These are phyloP conservation scores for Avicennia marina DNA, from an alignment of 257 asterid genomes.

Conservation along the genomic window DNA sequence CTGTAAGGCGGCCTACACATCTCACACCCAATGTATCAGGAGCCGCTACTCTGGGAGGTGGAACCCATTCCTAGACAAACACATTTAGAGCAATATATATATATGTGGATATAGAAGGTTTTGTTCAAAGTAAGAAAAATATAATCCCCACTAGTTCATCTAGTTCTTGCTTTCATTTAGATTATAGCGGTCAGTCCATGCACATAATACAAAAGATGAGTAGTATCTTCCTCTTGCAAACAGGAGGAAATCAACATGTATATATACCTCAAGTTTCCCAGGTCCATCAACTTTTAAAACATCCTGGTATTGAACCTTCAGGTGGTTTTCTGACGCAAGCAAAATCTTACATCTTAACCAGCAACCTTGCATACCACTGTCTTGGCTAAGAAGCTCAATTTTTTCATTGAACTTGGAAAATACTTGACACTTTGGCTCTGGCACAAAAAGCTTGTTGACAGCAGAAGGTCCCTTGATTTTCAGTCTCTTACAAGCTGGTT, in stretches of 20 bases:
- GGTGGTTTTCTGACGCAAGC: constrained; percentile 14
- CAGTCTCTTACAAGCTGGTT: constrained; percentile 19
- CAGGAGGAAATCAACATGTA: too few species aligned
- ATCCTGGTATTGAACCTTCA: constrained; percentile 49
- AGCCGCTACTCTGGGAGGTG: constrained; percentile 34
- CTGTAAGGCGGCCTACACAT: constrained; percentile 40
- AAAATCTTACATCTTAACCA: constrained; percentile 60
- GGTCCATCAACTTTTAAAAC: constrained; percentile 23
- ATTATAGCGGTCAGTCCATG: too few species aligned
- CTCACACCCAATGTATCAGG: constrained; percentile 51
- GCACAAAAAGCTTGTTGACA: constrained; percentile 12
- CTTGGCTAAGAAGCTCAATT: constrained; percentile 57
- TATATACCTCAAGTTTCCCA: constrained; percentile 48
- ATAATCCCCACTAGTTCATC: too few species aligned
- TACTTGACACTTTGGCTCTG: constrained; percentile 14
- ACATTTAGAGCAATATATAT: not conserved
- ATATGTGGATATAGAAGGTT: too few species aligned
- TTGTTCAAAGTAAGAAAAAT: too few species aligned
- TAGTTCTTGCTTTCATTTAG: too few species aligned
- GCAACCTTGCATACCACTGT: constrained; percentile 59
- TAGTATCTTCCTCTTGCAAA: too few species aligned
- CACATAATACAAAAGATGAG: too few species aligned
- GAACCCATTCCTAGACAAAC: constrained; percentile 48
- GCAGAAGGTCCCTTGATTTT: constrained; percentile 17
- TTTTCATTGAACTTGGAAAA: constrained; percentile 18